Evolutionary conservation across 176 grass and related monocot species (phyloP), one percentile per base, ranked within the genome.

Genomic region (Aegilops bicornis): DNA sequence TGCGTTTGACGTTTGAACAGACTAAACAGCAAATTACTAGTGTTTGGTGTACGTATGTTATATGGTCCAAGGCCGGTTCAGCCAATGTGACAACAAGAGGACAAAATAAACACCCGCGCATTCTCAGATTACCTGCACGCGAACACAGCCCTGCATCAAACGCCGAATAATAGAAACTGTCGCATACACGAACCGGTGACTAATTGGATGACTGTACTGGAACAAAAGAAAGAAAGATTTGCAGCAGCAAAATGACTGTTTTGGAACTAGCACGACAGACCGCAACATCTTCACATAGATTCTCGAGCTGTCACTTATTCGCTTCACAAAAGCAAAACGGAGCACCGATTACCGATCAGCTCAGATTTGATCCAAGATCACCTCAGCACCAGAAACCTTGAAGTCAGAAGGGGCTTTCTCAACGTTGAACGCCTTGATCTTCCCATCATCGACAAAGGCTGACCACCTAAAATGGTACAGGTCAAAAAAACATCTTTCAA

Each of bases 361-460:
- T 96, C 81, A 96, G 29, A 98, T 96, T 85, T 98, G 97, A 56
- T 90, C 87, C 74, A 98, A 83, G 47, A 98, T 96, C 79, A 94
- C 92, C 84, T 96, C 97, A 2, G 86, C 97, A 17, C 94, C 85
- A 85, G 97, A 98, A 42, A 94, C 89, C 77, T 96, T 94, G 64
- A 98, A 94, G 4, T 94, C 89, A 1, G 97, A 98, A 15, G 97
- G 94, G 35, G 85, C 97, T 69, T 91, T 89, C 87, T 98, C 97
- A 12, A 98, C 86, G 40, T 96, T 98, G n/a, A 98, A 85, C 20
- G 83, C 80, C 86, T 94, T 96, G 80, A 98, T 96, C 80, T 94
- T 92, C 30, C 97, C 97, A 48, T 96, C 78, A 10, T 93, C 94
- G 77, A 96, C 87, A 85, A 94, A 98, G 8, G 94, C 97, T 5